Base-by-base conservation (phyloP, 345 rosid species). In the Clarkia xantiana region DNA sequence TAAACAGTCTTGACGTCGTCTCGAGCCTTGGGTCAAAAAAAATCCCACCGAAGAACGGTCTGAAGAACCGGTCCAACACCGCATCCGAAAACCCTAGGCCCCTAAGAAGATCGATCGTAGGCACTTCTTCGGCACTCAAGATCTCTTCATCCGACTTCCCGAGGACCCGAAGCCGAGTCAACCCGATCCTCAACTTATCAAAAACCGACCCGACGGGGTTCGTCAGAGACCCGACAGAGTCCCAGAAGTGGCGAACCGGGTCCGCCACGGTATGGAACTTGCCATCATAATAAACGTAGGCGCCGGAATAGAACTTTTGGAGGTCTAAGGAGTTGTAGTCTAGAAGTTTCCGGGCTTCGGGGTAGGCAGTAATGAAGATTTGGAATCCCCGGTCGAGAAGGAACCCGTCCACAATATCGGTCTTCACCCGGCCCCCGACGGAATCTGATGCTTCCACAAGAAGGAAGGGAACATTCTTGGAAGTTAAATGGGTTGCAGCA, bases 361-460 rank as follows among this genome's bases (percentile, higher is more conserved):
- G 95, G 44, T 90, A 82, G 9, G 84, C 90, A 0, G 95, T 90
- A 67, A 90, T 85, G 79, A 90, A 90, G 50, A 90, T 90, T 64
- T 90, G 97, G 79, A 90, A 90, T 44, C 97, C 97, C 44, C 95
- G 77, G 65, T 90, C 97, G 39, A 85, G 78, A 43, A 79, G 69
- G 56, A 79, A 90, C 5, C 95, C 94, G 47, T 90, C 91, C 11
- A 90, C 77, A 45, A 39, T 18, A 42, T 90, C 97, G 9, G 95
- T 90, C 6, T 88, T 76, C 29, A 89, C 97, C 3, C 97, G 87
- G 43, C 95, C 95, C 1, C 97, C 97, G 7, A 86, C 81, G 6
- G 58, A 79, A 36, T 89, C 86, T 18, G 97, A 85, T 38, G 95
- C 78, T 63, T 89, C 97, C 0, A 89, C 52, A 45, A 84, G 76